A percentile compares a stretch with the other conserved stretches of the same genome.
Conservation (phyloP, 1,284 basidiomycete genomes). For the Microbotryum violaceum region DNA sequence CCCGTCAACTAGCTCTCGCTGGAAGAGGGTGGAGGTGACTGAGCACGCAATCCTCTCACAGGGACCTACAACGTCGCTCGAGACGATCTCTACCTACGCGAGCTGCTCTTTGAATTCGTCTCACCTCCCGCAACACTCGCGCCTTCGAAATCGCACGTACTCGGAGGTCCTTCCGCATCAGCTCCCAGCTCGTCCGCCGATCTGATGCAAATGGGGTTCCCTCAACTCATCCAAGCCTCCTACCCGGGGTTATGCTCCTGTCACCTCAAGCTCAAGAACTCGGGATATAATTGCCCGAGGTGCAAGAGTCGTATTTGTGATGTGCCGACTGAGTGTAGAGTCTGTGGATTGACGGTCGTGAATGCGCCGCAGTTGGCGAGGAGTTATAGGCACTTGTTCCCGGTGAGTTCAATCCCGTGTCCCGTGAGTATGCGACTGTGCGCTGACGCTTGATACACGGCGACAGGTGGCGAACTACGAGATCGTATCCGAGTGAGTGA, state of each 20-base stretch:
- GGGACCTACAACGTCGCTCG: conserved; percentile 89
- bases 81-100: conserved; percentile 94
- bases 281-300: conserved; percentile 90
- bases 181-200: conserved; percentile 47
- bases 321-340: conserved; percentile 94
- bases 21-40: conserved; percentile 16
- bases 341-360: conserved; percentile 95
- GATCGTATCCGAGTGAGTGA: conserved; percentile 40
- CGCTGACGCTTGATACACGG: background rate
- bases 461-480: conserved; percentile 25
- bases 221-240: conserved; percentile 75
- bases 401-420: conserved; percentile 51
- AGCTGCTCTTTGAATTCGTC: conserved; percentile 89
- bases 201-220: conserved; percentile 99
- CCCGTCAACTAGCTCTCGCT: conserved; percentile 8
- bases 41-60: conserved; percentile 37
- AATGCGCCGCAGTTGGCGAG: conserved; percentile 93
- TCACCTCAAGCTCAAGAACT: conserved; percentile 78
- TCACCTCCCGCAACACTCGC: conserved; percentile 68
- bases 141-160: conserved; percentile 14
- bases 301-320: conserved; percentile 91
- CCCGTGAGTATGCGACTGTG: background rate
- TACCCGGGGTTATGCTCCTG: conserved; percentile 83
- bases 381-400: conserved; percentile 90
- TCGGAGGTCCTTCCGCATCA: conserved; percentile 13